These are phyloP conservation scores for Komagataella mondaviorum DNA, from an alignment of 805 yeast species.

Conservation along the genomic window DNA sequence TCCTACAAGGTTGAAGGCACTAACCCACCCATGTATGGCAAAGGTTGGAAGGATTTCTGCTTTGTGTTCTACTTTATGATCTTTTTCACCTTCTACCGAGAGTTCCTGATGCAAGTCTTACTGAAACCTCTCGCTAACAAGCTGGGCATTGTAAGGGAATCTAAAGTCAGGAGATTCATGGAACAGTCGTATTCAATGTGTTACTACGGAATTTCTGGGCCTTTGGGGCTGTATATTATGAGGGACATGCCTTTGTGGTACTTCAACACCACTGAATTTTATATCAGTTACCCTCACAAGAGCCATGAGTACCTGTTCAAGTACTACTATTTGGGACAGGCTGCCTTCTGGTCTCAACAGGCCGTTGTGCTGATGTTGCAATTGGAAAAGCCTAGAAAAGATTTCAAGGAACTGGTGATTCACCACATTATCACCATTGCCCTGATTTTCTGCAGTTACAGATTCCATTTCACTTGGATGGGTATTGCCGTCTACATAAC, in stretches of 20 bases:
- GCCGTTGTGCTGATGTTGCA: conserved; percentile 70
- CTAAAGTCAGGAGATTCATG: conserved; percentile 68
- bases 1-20: conserved; percentile 53
- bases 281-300: conserved; percentile 71
- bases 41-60: conserved; percentile 72
- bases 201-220: conserved; percentile 72
- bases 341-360: conserved; percentile 97
- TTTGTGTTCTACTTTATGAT: conserved; percentile 75
- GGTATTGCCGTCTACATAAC: conserved; percentile 85
- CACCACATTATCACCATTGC: conserved; percentile 90
- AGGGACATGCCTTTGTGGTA: conserved; percentile 73
- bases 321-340: conserved; percentile 78
- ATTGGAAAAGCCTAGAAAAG: conserved; percentile 92
- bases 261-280: conserved; percentile 76
- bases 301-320: conserved; percentile 61
- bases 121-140: conserved; percentile 56
- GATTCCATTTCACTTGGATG: conserved; percentile 94
- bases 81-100: conserved; percentile 82
- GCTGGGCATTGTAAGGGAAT: conserved; percentile 36
- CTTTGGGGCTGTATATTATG: conserved; percentile 87
- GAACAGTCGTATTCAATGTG: conserved; percentile 83
- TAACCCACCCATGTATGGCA: conserved; percentile 53
- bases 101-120: conserved; percentile 75
- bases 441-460: conserved; percentile 74
- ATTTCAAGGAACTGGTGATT: conserved; percentile 77